Base-by-base conservation (phyloP, 2,329 filamentous ascomycete genomes). In the Rhinocladiella similis region DNA sequence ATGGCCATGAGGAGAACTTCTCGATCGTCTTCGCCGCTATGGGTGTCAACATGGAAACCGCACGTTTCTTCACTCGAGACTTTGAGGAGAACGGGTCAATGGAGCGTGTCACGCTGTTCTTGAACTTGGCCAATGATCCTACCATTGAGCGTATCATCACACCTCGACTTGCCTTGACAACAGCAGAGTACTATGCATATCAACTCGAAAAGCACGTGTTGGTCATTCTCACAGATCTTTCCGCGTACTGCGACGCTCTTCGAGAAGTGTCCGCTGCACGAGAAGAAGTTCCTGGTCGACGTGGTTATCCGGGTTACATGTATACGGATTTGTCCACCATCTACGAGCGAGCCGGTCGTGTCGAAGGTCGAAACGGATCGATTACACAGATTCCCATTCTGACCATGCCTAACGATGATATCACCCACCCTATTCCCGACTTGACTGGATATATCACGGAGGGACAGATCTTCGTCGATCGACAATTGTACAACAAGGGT, bases 291-390 rank as follows among this genome's bases (percentile, higher is more conserved):
- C 94, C 94, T 39, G 94, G 94, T 83, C 93, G 94, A 75, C 93
- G 94, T 86, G 94, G 94, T 84, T 99, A 94, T 81, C 94, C 94
- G 52, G 94, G 94, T 90, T 99, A 99, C 84, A 99, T 99, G 94
- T 99, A 99, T 83, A 99, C 94, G 67, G 95, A 99, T 85, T 89
- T 99, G 86, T 97, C 94, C 58, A 99, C 94, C 71, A 97, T 99
- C 69, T 99, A 99, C 82, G 94, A 99, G 79, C 92, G 94, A 80
- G 94, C 94, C 67, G 94, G 94, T 71, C 94, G 94, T 89, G 94
- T 99, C 49, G 82, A 91, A 70, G 95, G 95, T 67, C 90, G 95
- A 68, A 97, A 97, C 70, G 94, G 95, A 59, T 99, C 94, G 68
- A 99, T 99, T 69, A 99, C 95, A 18, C 94, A 99, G 79, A 97